Conservation (phyloP, 805 yeast species). For the Sugiyamaella floridensis region DNA sequence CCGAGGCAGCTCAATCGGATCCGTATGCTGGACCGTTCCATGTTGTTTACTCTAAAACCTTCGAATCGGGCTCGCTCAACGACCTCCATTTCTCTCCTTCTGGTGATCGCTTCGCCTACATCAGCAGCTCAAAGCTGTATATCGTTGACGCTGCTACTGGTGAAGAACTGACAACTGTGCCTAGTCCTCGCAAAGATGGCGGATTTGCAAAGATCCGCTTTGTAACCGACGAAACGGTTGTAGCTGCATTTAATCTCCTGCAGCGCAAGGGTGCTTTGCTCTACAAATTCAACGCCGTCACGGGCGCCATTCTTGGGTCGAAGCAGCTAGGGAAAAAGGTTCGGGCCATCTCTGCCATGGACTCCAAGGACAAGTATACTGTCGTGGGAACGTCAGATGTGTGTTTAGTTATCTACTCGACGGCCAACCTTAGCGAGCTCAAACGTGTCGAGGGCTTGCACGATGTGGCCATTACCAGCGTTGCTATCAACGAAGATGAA, state of each 20-base stretch:
- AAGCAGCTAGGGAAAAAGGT: constrained; percentile 4
- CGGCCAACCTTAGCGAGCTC: constrained; percentile 44
- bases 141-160: constrained; percentile 47
- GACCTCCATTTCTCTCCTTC: constrained; percentile 65
- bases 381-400: constrained; percentile 62
- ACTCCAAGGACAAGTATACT: constrained; percentile 42
- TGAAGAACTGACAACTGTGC: constrained; percentile 17
- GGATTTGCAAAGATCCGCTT: constrained; percentile 40
- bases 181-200: constrained; percentile 19
- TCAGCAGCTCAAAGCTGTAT: constrained; percentile 50
- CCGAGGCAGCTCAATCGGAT: constrained; percentile 26
- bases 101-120: constrained; percentile 57
- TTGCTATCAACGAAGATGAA: constrained; percentile 64
- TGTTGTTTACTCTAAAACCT: constrained; percentile 28
- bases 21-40: constrained; percentile 1
- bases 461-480: constrained; percentile 67
- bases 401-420: constrained; percentile 51
- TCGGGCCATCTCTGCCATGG: constrained; percentile 40
- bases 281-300: constrained; percentile 23
- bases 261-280: constrained; percentile 38
- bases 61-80: constrained; percentile 34
- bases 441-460: constrained; percentile 58
- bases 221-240: constrained; percentile 30
- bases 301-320: constrained; percentile 6
- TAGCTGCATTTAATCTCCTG: constrained; percentile 41